Conservation (phyloP, 768 basidiomycete genomes). For the Suillus spraguei region DNA sequence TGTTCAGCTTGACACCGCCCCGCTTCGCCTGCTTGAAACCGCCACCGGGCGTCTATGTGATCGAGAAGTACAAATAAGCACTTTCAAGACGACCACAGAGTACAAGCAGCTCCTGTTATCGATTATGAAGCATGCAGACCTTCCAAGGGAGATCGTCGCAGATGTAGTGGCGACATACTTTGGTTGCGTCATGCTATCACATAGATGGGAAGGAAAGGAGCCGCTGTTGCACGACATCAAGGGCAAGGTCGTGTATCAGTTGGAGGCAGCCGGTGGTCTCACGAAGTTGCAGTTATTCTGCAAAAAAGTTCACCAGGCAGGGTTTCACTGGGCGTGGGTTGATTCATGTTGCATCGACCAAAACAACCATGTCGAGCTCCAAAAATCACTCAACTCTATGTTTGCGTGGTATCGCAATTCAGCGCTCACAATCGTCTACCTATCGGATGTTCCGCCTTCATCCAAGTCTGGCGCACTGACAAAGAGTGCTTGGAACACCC, state of each 20-base stretch:
- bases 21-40: not conserved
- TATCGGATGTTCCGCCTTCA: not conserved
- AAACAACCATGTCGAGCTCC: not conserved
- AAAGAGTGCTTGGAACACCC: not conserved
- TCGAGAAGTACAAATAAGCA: not conserved
- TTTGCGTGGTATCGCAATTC: not conserved
- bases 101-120: not conserved
- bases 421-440: not conserved
- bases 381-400: not conserved
- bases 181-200: not conserved
- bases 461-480: not conserved
- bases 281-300: not conserved
- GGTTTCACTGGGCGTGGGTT: not conserved
- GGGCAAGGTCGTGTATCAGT: not conserved
- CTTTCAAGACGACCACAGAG: not conserved
- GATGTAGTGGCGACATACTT: not conserved
- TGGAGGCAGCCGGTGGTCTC: not conserved
- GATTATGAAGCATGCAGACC: not conserved
- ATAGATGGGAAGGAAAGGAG: constrained; percentile 1
- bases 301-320: not conserved
- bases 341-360: not conserved
- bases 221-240: not conserved
- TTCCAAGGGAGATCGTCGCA: not conserved
- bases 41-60: not conserved
- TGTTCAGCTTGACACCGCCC: not conserved